Percentiles rank a stretch among this genome's conserved stretches.
Conservation (phyloP, 2,329 filamentous ascomycete species). For the Claviceps arundinis region DNA sequence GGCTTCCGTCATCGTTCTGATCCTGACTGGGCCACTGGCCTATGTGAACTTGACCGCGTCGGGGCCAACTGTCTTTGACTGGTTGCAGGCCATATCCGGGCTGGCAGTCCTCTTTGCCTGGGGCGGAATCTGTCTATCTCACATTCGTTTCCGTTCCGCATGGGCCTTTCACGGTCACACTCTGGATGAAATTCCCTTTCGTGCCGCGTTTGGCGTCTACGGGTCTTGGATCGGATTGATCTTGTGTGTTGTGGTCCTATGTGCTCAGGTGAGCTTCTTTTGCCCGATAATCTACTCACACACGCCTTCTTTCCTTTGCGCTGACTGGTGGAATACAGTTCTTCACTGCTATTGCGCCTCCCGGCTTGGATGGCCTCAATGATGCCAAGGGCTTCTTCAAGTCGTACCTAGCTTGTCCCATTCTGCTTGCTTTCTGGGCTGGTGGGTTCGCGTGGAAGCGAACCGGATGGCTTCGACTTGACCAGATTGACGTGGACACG, state of each 20-base stretch:
- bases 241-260: slow-evolving; percentile 39
- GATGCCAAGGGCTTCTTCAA: slow-evolving; percentile 39
- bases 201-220: slow-evolving; percentile 41
- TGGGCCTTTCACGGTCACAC: slow-evolving; percentile 45
- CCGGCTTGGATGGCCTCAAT: slow-evolving; percentile 16
- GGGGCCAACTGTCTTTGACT: slow-evolving; percentile 43
- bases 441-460: slow-evolving; percentile 54
- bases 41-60: slow-evolving; percentile 31
- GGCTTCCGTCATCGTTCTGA: slow-evolving; percentile 28
- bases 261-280: slow-evolving; percentile 31
- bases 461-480: slow-evolving; percentile 40
- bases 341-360: slow-evolving; percentile 33
- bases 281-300: background rate
- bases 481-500: slow-evolving; percentile 54
- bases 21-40: slow-evolving; percentile 34
- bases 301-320: background rate
- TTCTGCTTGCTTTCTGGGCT: slow-evolving; percentile 42
- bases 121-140: slow-evolving; percentile 50
- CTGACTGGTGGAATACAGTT: slow-evolving; percentile 18
- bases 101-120: slow-evolving; percentile 52
- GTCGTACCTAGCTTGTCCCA: slow-evolving; percentile 38
- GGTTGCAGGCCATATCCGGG: slow-evolving; percentile 51
- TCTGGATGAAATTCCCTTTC: slow-evolving; percentile 53
- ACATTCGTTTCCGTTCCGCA: slow-evolving; percentile 53
- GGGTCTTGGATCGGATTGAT: slow-evolving; percentile 50